Evolutionary conservation across 2,329 filamentous ascomycete species (phyloP).

Genomic region (Aspergillus chevalieri): DNA sequence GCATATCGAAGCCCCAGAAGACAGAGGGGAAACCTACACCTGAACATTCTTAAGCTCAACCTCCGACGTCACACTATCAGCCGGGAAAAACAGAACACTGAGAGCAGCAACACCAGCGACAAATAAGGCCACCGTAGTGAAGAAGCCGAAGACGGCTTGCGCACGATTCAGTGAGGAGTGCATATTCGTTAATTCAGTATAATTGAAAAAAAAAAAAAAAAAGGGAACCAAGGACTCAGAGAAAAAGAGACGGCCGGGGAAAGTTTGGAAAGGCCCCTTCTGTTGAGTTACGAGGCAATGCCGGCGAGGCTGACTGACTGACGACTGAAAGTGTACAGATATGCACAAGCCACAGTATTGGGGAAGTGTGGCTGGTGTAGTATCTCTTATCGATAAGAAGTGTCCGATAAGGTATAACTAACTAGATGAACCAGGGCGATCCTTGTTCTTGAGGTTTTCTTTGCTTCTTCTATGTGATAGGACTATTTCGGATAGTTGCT

Average conservation of each 20-base stretch:
- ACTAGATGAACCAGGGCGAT: too few relatives aligned
- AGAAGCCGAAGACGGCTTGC: slow-evolving; percentile 95
- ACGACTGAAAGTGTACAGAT: background rate
- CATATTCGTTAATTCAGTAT: slow-evolving; percentile 54
- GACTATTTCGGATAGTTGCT: background rate
- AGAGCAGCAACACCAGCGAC: slow-evolving; percentile 74
- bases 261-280: background rate
- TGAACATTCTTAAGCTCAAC: slow-evolving; percentile 59
- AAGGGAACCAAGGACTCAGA: too few relatives aligned
- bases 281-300: background rate
- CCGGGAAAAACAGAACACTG: slow-evolving; percentile 61
- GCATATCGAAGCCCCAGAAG: background rate
- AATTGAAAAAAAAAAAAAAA: too few relatives aligned
- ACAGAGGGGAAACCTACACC: slow-evolving; percentile 55
- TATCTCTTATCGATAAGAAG: slow-evolving; percentile 13
- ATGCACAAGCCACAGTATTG: background rate
- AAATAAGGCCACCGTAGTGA: slow-evolving; percentile 85
- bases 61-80: slow-evolving; percentile 49
- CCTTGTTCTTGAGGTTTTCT: too few relatives aligned
- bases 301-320: background rate
- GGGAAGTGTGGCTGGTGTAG: background rate
- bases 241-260: background rate
- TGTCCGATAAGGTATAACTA: background rate
- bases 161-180: slow-evolving; percentile 77
- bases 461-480: background rate